Evolutionary conservation across 2,329 filamentous ascomycete genomes (phyloP), one percentile per base, ranked within the genome.

Genomic region (Triangularia verruculosa): DNA sequence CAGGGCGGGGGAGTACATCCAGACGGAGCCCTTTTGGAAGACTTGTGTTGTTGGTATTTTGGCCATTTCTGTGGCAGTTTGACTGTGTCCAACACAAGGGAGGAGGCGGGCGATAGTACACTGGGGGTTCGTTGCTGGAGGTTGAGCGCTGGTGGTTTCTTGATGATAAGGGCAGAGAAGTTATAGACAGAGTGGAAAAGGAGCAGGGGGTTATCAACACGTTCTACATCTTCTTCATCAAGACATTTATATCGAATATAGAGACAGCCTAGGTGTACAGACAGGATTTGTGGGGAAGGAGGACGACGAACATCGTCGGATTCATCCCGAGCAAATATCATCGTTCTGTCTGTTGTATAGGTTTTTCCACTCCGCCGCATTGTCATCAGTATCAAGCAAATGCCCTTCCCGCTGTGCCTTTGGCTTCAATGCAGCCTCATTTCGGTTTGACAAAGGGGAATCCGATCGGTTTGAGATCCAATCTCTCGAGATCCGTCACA

Each of bases 1-100:
- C 9, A 78, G 72, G 27, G 78, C 79, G n/a, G 79, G 78, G 17
- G 73, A 68, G 67, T 81, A 82, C 64, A 78, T 75, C 75, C 79
- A 83, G 20, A 81, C 74, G 57, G 59, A 68, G 13, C 68, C 62
- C 20, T 24, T 17, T 54, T 15, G 51, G 51, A 28, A 54, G 51
- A 28, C 25, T 54, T 24, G 51, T 22, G 51, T 24, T 11, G 51
- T 28, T 4, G 43, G 17, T 20, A 68, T 64, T 17, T 70, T 66
- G 47, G 68, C 64, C 72, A 75, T 76, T 56, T 28, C 51, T 27
- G 8, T 11, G 17, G 34, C 3, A n/a, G n/a, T n/a, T n/a, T n/a
- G n/a, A n/a, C n/a, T n/a, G n/a, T n/a, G n/a, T n/a, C n/a, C n/a
- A n/a, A n/a, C n/a, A n/a, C n/a, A n/a, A n/a, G n/a, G n/a, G n/a